Conservation (phyloP, 2,329 filamentous ascomycete species). For the Metarhizium anisopliae region DNA sequence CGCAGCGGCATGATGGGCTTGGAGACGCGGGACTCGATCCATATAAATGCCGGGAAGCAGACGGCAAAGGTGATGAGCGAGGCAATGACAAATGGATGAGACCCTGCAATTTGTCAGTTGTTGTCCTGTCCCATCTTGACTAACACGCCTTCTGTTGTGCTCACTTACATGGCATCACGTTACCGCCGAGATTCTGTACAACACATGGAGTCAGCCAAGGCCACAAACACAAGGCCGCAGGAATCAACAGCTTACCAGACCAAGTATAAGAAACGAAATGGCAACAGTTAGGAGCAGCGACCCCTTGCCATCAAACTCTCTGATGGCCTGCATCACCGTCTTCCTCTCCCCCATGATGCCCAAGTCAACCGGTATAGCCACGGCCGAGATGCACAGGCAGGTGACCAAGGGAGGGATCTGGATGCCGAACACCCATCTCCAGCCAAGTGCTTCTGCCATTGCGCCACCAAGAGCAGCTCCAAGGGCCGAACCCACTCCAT, state of each 20-base stretch:
- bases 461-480: slow-evolving; percentile 63
- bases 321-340: slow-evolving; percentile 38
- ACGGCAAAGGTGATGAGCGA: slow-evolving; percentile 39
- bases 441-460: slow-evolving; percentile 61
- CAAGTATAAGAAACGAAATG: slow-evolving; percentile 50
- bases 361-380: slow-evolving; percentile 43
- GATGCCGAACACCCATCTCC: slow-evolving; percentile 63
- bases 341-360: slow-evolving; percentile 37
- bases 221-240: neutral
- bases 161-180: slow-evolving; percentile 46
- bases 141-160: too few species aligned
- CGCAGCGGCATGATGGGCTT: slow-evolving; percentile 53
- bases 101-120: slow-evolving; percentile 29
- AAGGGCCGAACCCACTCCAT: slow-evolving; percentile 46
- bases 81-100: slow-evolving; percentile 46
- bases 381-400: slow-evolving; percentile 33
- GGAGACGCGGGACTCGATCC: slow-evolving; percentile 38
- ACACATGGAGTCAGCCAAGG: neutral
- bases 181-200: slow-evolving; percentile 50
- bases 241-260: slow-evolving; percentile 33
- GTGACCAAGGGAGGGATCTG: slow-evolving; percentile 45
- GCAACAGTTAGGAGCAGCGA: slow-evolving; percentile 43
- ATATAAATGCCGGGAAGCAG: slow-evolving; percentile 42
- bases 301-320: slow-evolving; percentile 47
- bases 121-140: too few species aligned